Percentiles rank a stretch among this genome's conserved stretches.
These are phyloP conservation scores for Erythrobasidium hasegawianum DNA, from an alignment of 1,284 basidiomycete genomes.

Conservation along the genomic window DNA sequence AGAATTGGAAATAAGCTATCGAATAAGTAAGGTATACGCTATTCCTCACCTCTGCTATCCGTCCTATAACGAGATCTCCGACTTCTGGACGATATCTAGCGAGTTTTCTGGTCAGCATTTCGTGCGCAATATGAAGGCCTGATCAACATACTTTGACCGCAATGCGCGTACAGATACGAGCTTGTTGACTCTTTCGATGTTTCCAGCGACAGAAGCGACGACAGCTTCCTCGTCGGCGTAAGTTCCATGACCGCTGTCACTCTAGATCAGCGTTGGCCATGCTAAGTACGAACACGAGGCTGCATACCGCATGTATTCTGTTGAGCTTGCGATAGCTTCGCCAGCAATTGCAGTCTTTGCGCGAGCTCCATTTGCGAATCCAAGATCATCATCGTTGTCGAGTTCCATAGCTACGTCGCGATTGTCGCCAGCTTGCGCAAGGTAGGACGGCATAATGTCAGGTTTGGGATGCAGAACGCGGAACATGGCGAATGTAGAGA, in stretches of 20 bases:
- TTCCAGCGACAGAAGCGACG: conserved; percentile 85
- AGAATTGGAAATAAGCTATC: neutral
- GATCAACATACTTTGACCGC: conserved; percentile 79
- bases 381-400: conserved; percentile 12
- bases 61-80: conserved; percentile 94
- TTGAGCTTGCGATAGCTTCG: conserved; percentile 28
- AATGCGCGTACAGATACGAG: conserved; percentile 84
- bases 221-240: conserved; percentile 77
- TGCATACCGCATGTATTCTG: conserved; percentile 36
- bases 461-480: conserved; percentile 8
- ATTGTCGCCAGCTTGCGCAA: conserved; percentile 8
- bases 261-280: too few species aligned
- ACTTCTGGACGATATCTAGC: conserved; percentile 89
- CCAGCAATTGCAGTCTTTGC: conserved; percentile 22
- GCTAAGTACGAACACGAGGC: too few species aligned
- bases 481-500: conserved; percentile 9
- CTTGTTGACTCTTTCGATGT: conserved; percentile 91
- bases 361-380: neutral
- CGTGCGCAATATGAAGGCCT: too few species aligned
- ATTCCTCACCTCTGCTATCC: conserved; percentile 76
- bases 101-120: too few species aligned
- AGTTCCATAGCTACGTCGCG: conserved; percentile 15
- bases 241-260: conserved; percentile 91
- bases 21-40: conserved; percentile 24
- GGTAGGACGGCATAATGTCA: conserved; percentile 1